These are phyloP conservation scores for Fusarium pininemorale DNA, from an alignment of 2,329 filamentous ascomycete genomes.

Conservation along the genomic window DNA sequence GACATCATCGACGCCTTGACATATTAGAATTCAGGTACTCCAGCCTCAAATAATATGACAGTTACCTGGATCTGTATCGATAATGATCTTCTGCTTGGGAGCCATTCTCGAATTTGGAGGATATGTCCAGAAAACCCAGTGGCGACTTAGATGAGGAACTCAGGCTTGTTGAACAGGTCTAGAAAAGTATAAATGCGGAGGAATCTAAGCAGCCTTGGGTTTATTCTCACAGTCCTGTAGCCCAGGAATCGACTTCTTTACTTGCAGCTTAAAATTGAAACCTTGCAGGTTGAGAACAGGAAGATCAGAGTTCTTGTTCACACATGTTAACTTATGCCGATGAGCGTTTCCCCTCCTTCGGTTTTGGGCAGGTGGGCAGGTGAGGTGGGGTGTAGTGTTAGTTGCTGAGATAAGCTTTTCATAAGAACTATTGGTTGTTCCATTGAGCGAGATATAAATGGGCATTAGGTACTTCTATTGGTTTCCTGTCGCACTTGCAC, in stretches of 20 bases:
- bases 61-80: conserved; percentile 91
- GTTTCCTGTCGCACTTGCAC: neutral
- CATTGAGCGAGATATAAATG: neutral
- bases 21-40: neutral
- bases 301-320: neutral
- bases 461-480: neutral
- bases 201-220: neutral
- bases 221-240: neutral
- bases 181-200: neutral
- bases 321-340: neutral
- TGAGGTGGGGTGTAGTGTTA: conserved; percentile 36
- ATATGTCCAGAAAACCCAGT: neutral
- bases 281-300: neutral
- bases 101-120: conserved; percentile 56
- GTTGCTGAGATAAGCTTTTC: conserved; percentile 40
- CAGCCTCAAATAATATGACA: neutral
- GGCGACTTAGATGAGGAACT: neutral
- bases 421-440: neutral
- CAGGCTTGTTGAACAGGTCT: neutral
- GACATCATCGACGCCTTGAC: conserved; percentile 83
- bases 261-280: conserved; percentile 5
- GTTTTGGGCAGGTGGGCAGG: conserved; percentile 40
- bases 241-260: neutral
- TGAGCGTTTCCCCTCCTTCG: conserved; percentile 38
- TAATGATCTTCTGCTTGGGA: conserved; percentile 81